Conservation (phyloP, 1,139 yeast species). For the Pichia sp. region DNA sequence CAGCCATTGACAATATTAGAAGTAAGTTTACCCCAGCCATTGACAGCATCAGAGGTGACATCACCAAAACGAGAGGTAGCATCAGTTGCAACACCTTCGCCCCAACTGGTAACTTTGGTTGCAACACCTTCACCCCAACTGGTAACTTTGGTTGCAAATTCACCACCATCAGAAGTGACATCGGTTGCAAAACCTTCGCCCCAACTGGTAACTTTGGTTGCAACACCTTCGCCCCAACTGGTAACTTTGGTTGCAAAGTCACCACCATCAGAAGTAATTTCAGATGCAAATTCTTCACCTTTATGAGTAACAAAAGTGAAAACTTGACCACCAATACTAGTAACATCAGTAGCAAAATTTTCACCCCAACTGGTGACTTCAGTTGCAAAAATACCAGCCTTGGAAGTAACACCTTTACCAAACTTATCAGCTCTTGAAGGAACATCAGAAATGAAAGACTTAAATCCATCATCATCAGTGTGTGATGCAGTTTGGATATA, state of each 20-base stretch:
- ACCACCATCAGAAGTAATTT: constrained; percentile 6
- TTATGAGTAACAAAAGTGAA: constrained; percentile 2
- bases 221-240: not conserved
- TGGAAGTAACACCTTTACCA: constrained; percentile 9
- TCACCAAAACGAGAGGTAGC: constrained; percentile 7
- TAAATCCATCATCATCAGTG: not conserved
- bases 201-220: too few relatives aligned
- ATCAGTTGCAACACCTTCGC: not conserved
- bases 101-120: not conserved
- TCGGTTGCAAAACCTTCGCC: too few relatives aligned
- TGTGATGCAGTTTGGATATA: constrained; percentile 8
- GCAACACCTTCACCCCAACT: too few relatives aligned
- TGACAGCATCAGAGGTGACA: constrained; percentile 6
- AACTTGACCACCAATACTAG: constrained; percentile 2
- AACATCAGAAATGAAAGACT: not conserved
- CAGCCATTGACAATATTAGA: not conserved
- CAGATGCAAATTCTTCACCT: constrained; percentile 10
- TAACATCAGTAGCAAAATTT: constrained; percentile 6
- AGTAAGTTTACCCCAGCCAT: constrained; percentile 7
- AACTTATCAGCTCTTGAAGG: constrained; percentile 4
- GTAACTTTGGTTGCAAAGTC: constrained; percentile 10
- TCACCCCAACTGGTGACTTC: constrained; percentile 7
- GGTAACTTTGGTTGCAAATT: too few relatives aligned
- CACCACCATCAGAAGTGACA: constrained; percentile 1
- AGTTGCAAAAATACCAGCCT: constrained; percentile 8